Evolutionary conservation across 768 basidiomycete genomes (phyloP).

Genomic region (Asterophora parasitica): DNA sequence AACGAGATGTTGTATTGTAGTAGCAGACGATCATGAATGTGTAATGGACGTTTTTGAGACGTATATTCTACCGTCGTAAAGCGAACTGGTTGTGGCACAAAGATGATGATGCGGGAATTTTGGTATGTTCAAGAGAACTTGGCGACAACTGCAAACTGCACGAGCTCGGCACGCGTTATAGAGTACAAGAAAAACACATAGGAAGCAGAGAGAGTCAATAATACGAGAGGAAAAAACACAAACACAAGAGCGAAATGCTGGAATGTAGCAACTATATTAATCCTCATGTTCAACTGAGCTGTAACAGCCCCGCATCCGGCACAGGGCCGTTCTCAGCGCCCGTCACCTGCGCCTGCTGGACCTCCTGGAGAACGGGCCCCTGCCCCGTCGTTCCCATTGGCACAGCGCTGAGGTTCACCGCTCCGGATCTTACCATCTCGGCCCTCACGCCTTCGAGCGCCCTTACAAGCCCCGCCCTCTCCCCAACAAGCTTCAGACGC

Average conservation of each 20-base stretch:
- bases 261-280: neutral
- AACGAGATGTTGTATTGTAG: too few species aligned
- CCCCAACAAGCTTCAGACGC: constrained; percentile 72
- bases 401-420: constrained; percentile 25
- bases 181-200: neutral
- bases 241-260: neutral
- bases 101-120: neutral
- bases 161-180: neutral
- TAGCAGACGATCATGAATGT: too few species aligned
- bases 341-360: constrained; percentile 35
- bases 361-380: constrained; percentile 53
- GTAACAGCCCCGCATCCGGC: constrained; percentile 48
- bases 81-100: too few species aligned
- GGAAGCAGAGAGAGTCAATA: neutral
- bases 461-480: constrained; percentile 67
- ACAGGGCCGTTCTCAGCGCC: constrained; percentile 55
- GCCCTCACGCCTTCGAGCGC: constrained; percentile 62
- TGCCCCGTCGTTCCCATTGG: constrained; percentile 57
- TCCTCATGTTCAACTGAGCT: constrained; percentile 31
- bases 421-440: constrained; percentile 59
- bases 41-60: too few species aligned
- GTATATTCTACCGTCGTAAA: too few species aligned
- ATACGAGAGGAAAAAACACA: too few species aligned
- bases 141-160: neutral
- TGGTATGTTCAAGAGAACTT: too few species aligned